These are phyloP conservation scores for Nicotiana sylvestris DNA, from an alignment of 257 asterid genomes.

Conservation along the genomic window DNA sequence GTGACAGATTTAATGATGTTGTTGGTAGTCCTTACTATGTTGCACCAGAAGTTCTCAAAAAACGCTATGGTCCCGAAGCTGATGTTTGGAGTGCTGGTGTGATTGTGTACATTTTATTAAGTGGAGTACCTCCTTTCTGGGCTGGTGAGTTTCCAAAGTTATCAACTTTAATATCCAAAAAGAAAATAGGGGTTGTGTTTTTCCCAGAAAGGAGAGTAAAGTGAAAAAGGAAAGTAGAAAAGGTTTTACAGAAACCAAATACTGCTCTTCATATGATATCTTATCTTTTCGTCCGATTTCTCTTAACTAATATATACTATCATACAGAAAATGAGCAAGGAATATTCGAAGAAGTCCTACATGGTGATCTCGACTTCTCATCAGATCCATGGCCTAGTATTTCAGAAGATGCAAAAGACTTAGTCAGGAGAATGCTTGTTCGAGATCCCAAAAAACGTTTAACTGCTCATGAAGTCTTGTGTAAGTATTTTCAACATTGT, in stretches of 20 bases:
- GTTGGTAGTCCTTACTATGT: conserved; percentile 98
- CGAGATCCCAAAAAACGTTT: conserved; percentile 83
- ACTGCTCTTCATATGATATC: background rate
- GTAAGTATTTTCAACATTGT: conserved; percentile 40
- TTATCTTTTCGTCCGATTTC: background rate
- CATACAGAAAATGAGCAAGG: conserved; percentile 75
- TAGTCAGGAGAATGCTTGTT: conserved; percentile 83
- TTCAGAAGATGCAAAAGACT: conserved; percentile 81
- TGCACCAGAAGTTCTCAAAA: conserved; percentile 91
- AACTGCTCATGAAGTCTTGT: conserved; percentile 87
- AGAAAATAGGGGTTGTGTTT: background rate
- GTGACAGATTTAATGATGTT: conserved; percentile 71
- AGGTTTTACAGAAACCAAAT: background rate
- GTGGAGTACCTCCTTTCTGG: conserved; percentile 99
- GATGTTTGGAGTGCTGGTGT: conserved; percentile 99
- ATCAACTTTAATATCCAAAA: background rate
- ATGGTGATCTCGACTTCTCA: conserved; percentile 84
- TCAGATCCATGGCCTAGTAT: conserved; percentile 98
- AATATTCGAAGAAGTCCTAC: conserved; percentile 87
- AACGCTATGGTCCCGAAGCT: conserved; percentile 87
- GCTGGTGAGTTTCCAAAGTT: conserved; percentile 53
- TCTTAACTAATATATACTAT: background rate
- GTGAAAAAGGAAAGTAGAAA: background rate
- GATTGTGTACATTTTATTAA: conserved; percentile 79
- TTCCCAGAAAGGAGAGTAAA: background rate